Evolutionary conservation across 306 rosid species (phyloP).

Genomic region (Carpinus viminea): DNA sequence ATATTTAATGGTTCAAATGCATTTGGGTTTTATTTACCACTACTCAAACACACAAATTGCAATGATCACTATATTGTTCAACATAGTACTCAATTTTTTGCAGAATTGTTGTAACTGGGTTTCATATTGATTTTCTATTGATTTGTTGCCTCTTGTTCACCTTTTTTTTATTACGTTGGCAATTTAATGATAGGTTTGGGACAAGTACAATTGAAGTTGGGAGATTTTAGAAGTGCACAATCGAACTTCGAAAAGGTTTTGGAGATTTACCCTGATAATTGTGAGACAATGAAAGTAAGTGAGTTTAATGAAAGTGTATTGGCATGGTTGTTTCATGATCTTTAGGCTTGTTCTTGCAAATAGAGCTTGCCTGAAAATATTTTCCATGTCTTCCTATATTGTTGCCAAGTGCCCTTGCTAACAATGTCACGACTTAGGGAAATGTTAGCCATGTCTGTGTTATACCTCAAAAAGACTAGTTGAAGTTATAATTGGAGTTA

Average conservation of each 20-base stretch:
- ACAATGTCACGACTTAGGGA: too few relatives aligned
- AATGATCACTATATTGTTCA: slow-evolving; percentile 6
- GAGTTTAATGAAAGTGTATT: slow-evolving; percentile 22
- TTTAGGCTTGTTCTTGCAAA: slow-evolving; percentile 6
- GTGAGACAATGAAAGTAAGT: slow-evolving; percentile 90
- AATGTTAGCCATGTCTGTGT: too few relatives aligned
- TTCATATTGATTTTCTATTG: slow-evolving; percentile 16
- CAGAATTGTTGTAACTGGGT: slow-evolving; percentile 9
- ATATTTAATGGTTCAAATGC: background rate
- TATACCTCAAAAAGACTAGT: too few relatives aligned
- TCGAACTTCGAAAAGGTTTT: slow-evolving; percentile 90
- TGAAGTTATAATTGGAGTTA: too few relatives aligned
- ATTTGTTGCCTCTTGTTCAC: slow-evolving; percentile 11
- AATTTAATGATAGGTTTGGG: slow-evolving; percentile 73
- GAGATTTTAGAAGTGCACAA: slow-evolving; percentile 88
- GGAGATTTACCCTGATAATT: slow-evolving; percentile 87
- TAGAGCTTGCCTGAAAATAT: background rate
- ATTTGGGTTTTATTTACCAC: background rate
- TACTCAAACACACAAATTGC: slow-evolving; percentile 14
- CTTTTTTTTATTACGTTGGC: slow-evolving; percentile 22
- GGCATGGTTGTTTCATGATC: slow-evolving; percentile 6
- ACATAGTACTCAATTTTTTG: slow-evolving; percentile 15
- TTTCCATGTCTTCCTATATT: background rate
- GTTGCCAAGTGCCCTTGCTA: background rate
- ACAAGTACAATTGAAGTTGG: slow-evolving; percentile 94